Evolutionary conservation across 805 yeast species (phyloP), one percentile per base, ranked within the genome.

Genomic region (Candida nemodendra): DNA sequence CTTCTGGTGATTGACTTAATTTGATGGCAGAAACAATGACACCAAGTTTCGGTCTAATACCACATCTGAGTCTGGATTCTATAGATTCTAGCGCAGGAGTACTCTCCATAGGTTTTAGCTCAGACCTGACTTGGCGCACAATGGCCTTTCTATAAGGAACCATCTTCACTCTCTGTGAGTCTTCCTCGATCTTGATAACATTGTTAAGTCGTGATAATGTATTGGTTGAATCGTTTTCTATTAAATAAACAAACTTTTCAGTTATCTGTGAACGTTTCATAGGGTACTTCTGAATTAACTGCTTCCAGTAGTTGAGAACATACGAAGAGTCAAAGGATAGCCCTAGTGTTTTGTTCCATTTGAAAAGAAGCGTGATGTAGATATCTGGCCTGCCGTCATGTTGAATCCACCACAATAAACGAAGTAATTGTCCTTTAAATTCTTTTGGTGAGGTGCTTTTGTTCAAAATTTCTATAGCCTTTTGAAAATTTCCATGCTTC

Each of bases 331-430:
- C 41, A 22, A 52, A 41, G 17, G 27, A 32, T n/a, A 50, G 36
- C 3, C 42, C 44, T 4, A 41, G 25, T 13, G 59, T 49, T 48
- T 51, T n/a, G 52, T 59, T 38, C 55, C 61, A 16, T 61, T 54
- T 42, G 36, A 48, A 19, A 43, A 57, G 32, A 12, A 59, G 34
- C 12, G 34, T 24, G 11, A 50, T 42, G 17, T 54, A 40, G 3
- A 50, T 27, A 6, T 53, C 54, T 2, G 62, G 54, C 12, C 47
- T 43, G 13, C 41, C 34, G 14, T 44, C 32, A 9, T 33, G 32
- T 14, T 39, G 50, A 11, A 56, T 23, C 42, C 48, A 42, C 15
- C 42, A 37, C 2, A 53, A 18, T 2, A 59, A 32, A 13, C 32
- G 35, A 11, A 29, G 34, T 21, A 52, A 14, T 32, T 51, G 32